These are phyloP conservation scores for Trichoderma lentiforme DNA, from an alignment of 2,329 filamentous ascomycete species.

Conservation along the genomic window DNA sequence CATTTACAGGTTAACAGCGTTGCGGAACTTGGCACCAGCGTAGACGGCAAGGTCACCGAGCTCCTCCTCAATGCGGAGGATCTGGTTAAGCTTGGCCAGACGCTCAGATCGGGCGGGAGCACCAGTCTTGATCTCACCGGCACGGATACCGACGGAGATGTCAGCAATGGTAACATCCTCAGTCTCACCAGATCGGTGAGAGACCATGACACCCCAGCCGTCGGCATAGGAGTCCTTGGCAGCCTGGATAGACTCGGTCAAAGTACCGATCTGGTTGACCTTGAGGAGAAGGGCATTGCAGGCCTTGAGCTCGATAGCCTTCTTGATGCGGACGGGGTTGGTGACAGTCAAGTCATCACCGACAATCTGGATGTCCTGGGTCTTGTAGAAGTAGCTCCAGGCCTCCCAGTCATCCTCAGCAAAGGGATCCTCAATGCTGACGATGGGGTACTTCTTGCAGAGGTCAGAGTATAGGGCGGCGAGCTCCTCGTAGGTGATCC, in stretches of 20 bases:
- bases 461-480: constrained; percentile 87
- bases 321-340: constrained; percentile 99
- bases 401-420: constrained; percentile 99
- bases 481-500: constrained; percentile 97
- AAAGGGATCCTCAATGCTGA: constrained; percentile 98
- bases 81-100: constrained; percentile 99
- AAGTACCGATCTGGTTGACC: constrained; percentile 99
- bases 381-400: constrained; percentile 99
- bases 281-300: constrained; percentile 98
- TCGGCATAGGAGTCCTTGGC: constrained; percentile 97
- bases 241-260: constrained; percentile 98
- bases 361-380: constrained; percentile 96
- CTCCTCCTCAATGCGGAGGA: constrained; percentile 99
- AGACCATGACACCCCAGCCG: constrained; percentile 99
- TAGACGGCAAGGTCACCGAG: constrained; percentile 88
- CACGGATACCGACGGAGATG: constrained; percentile 92
- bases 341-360: constrained; percentile 98
- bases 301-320: constrained; percentile 97
- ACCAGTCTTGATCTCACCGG: constrained; percentile 99
- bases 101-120: constrained; percentile 95
- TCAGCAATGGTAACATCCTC: constrained; percentile 99
- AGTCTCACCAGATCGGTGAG: constrained; percentile 97
- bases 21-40: constrained; percentile 90
- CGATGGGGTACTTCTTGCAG: constrained; percentile 93
- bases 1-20: constrained; percentile 76